Base-by-base conservation (phyloP, 1,139 yeast genomes). In the Hansenula sp. region DNA sequence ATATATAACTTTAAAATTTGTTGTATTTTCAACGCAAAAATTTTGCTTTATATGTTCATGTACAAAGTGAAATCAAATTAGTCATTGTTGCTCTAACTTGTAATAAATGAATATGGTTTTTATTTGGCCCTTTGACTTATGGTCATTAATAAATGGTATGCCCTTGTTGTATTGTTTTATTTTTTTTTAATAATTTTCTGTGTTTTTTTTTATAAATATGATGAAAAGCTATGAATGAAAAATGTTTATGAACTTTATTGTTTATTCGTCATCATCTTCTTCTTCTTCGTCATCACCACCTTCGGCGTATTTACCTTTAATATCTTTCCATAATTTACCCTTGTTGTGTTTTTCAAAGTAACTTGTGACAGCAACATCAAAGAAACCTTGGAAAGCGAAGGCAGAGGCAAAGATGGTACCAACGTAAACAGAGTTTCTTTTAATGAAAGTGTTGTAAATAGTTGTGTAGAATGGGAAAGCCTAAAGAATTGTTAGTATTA, bases 251-350 rank as follows among this genome's bases (percentile, higher is more conserved):
- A 14, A 10, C 19, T n/a, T 13, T n/a, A 17, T 29, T 13, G 36
- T 42, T 42, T 53, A 49, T 40, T 72, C 77, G 47, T 77, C 82
- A 43, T 77, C 83, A 29, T 77, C 85, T 28, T 50, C 53, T 20
- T 45, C 56, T 5, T 25, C 35, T 7, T 64, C 77, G 18, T 71
- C 83, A 26, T 67, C 83, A 46, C 69, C 84, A 52, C 73, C 79
- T 51, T 69, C 83, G 44, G 68, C 70, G 53, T 79, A 75, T 55
- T 73, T 75, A 52, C 71, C 71, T 71, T 85, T 87, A 64, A 92
- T 86, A 60, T 92, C 97, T 64, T 85, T 82, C 98, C 98, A 92
- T 73, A 89, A 88, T 74, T 92, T 92, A 59, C 97, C 98, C 64
- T 75, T 75, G 81, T 92, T 92, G 73, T 84, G 87, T 66, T 70